phyloP scores from a whole-genome alignment of 2,329 filamentous ascomycete genomes.

The Coniochaeta sp. region DNA sequence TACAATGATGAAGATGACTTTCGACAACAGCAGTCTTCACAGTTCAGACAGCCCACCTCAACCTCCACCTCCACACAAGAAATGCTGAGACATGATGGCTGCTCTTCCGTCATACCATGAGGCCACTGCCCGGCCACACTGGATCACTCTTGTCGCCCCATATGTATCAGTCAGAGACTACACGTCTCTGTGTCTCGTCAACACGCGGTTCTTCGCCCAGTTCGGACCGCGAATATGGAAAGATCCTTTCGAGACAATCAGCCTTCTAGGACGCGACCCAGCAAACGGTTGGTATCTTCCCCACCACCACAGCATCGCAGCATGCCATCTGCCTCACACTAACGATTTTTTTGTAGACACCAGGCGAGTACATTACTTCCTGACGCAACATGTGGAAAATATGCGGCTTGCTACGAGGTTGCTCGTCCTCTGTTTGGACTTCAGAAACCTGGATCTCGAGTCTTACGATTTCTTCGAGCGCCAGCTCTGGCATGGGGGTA shows the following conservation, averaged over 20 bases:
- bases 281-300: slow-evolving; percentile 19
- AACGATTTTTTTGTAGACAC: slow-evolving; percentile 32
- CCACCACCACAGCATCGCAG: not conserved
- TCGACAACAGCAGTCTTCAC: not conserved
- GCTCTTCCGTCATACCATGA: slow-evolving; percentile 47
- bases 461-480: slow-evolving; percentile 8
- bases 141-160: slow-evolving; percentile 40
- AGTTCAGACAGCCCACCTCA: not conserved
- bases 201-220: slow-evolving; percentile 34
- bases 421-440: slow-evolving; percentile 41
- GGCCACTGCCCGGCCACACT: slow-evolving; percentile 38
- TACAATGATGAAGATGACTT: not conserved
- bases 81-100: slow-evolving; percentile 17
- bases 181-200: slow-evolving; percentile 40
- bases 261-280: slow-evolving; percentile 32
- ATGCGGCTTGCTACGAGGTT: slow-evolving; percentile 30
- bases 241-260: slow-evolving; percentile 35
- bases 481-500: slow-evolving; percentile 30
- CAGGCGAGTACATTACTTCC: slow-evolving; percentile 41
- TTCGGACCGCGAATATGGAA: slow-evolving; percentile 49
- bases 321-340: slow-evolving; percentile 8
- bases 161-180: slow-evolving; percentile 35
- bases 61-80: not conserved
- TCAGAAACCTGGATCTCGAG: slow-evolving; percentile 29
- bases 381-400: slow-evolving; percentile 27